Evolutionary conservation across 2,329 filamentous ascomycete species (phyloP), one percentile per base, ranked within the genome.

Genomic region (Escovopsis sp.): DNA sequence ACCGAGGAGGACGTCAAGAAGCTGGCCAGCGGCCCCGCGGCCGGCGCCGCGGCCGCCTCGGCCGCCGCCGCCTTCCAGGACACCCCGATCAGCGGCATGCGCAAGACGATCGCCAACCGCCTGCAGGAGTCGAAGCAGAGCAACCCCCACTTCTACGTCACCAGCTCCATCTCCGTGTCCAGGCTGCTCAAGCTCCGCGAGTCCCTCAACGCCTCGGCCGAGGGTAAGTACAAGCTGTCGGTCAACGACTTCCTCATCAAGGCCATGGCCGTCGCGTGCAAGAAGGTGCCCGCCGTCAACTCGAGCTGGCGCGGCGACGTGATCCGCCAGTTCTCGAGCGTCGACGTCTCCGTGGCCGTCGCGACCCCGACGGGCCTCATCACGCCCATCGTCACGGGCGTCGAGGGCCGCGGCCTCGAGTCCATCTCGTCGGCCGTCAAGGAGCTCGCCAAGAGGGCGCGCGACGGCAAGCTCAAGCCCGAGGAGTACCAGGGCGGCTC

Each of bases 191-290:
- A 95, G 74, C 87, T 98, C 55, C 87, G 91, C 58, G 77, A 85
- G 67, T 87, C 89, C 45, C 78, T 98, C 53, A 98, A 98, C 70
- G 77, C 79, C 59, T 80, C 84, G 11, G 72, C 85, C 39, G 82
- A 94, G 49, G 91, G 89, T 68, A 80, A 87, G 66, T 98, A 94
- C 78, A 98, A 95, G 78, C 84, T 98, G 46, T 95, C 88, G n/a
- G 86, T 98, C 68, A 98, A 98, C 68, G 91, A 98, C 68, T 94
- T 98, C 75, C 74, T 98, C 49, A 86, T 98, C 75, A 98, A 98
- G 77, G 91, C 89, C 53, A 85, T 89, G 45, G 85, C 78, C 46
- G 71, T 84, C 49, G 91, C 91, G 48, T 86, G 82, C 61, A 82
- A 82, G 69, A 95, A 94, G 76, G 88, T 96, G 39, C 91, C 91